Evolutionary conservation across 208 protist genomes (phyloP), one percentile per base, ranked within the genome.

Genomic region (Vickermania ingenoplastis): DNA sequence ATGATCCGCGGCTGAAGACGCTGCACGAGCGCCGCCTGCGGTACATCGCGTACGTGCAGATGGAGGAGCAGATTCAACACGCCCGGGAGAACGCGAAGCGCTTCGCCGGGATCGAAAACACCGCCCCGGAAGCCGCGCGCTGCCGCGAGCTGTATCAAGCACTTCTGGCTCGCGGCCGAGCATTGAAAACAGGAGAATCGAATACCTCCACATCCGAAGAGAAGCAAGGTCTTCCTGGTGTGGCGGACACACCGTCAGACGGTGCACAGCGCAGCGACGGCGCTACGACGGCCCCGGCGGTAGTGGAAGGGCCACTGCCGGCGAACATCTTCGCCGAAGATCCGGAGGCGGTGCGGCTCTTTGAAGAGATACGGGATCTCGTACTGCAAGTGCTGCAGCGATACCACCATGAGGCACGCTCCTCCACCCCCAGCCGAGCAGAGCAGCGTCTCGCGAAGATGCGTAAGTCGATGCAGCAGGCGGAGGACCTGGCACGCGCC

Each of bases 21-120:
- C 41, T 89, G 52, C 81, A 92, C 55, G 85, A 92, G 73, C 73
- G 78, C 62, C 74, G 86, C 13, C 79, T 93, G 36, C 70, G 79
- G 24, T 90, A 93, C 72, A 58, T 93, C 26, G 86, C 86, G 13
- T 88, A 89, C 61, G 55, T 90, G 53, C 83, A 91, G 63, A 83
- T 93, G 81, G 78, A 90, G 62, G 62, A 78, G 14, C 86, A 93
- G 64, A 93, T 93, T 41, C 69, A 70, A 31, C 76, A 81, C 63
- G 77, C 81, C 7, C 73, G 86, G 11, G 76, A 76, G 31, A 90
- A 93, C 54, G 80, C 86, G 24, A 70, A 67, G 36, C 60, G 70
- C 13, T 93, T 89, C 41, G 79, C 68, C 1, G 82, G 81, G 1
- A 61, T 91, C 2, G 82, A 90, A 63, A 23, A 66, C 36, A 73